Base-by-base conservation (phyloP, 2,329 filamentous ascomycete genomes). In the Chalara sp. region DNA sequence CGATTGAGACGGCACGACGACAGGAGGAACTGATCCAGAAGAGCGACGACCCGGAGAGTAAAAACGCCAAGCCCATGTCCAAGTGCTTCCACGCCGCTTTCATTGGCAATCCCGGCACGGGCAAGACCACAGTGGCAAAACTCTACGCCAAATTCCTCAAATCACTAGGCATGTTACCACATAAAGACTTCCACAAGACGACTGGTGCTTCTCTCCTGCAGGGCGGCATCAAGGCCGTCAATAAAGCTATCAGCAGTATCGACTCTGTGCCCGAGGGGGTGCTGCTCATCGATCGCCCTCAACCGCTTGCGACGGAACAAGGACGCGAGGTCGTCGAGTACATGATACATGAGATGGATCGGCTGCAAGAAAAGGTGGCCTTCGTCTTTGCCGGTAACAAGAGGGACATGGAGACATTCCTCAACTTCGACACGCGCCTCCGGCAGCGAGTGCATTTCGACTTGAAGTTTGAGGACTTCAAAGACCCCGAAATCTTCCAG, bases 261-360 rank as follows among this genome's bases (percentile, higher is more conserved):
- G 80, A 4, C 70, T 80, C 81, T 83, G 0, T 78, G 7, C 70
- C 79, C 87, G 86, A 0, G n/a, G 87, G 87, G 0, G 83, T 83
- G 0, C 60, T 89, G 1, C 91, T 92, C 61, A 84, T 92, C 28
- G 87, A 92, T 53, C 86, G 92, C 63, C 86, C 87, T 0, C 90
- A 92, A 59, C 86, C 91, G 56, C 71, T 92, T 0, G 75, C 80
- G 0, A 79, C 78, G 76, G 76, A 0, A 78, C 79, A 49, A 84
- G 69, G 21, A 59, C 63, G 2, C 78, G 78, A 0, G 86, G 86
- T 0, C 70, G 67, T 0, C 74, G 76, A 0, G 84, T 89, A 0
- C 69, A 92, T 0, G 86, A 92, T 54, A 75, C 84, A 0, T 85
- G 89, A 58, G 78, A 89, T 1, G 87, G 91, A 58, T 87, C 89